Evolutionary conservation across 1,284 basidiomycete genomes (phyloP).

Genomic region (Veloporphyrellus conicus): DNA sequence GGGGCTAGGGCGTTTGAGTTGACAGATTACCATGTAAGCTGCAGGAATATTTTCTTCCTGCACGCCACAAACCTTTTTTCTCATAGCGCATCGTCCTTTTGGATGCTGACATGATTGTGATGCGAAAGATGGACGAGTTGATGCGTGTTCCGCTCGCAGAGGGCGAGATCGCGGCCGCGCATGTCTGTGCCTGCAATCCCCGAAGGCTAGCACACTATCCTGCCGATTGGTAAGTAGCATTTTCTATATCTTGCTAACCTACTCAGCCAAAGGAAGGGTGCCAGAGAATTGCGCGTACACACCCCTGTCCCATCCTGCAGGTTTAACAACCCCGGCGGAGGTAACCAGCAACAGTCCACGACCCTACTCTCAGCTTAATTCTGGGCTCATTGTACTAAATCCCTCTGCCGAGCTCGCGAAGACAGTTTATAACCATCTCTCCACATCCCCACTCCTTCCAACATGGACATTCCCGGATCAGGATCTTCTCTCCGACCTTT

Average conservation of each 20-base stretch:
- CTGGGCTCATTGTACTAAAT: slow-evolving; percentile 82
- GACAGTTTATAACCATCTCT: slow-evolving; percentile 57
- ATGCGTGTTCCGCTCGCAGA: slow-evolving; percentile 64
- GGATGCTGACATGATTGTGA: slow-evolving; percentile 89
- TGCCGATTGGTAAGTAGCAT: slow-evolving; percentile 68
- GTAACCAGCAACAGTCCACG: slow-evolving; percentile 56
- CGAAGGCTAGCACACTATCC: slow-evolving; percentile 82
- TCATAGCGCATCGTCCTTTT: slow-evolving; percentile 74
- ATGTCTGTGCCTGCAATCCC: slow-evolving; percentile 94
- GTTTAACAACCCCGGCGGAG: slow-evolving; percentile 43
- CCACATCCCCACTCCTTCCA: slow-evolving; percentile 63
- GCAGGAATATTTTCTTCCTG: slow-evolving; percentile 1
- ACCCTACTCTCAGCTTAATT: slow-evolving; percentile 80
- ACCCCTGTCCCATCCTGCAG: slow-evolving; percentile 51
- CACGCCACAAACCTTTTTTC: background rate
- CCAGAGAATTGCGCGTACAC: slow-evolving; percentile 87
- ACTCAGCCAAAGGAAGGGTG: slow-evolving; percentile 51
- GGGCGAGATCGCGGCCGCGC: slow-evolving; percentile 79
- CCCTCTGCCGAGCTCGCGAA: slow-evolving; percentile 60
- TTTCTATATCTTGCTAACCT: background rate
- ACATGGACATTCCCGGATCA: slow-evolving; percentile 88
- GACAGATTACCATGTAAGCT: slow-evolving; percentile 65
- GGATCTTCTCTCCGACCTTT: slow-evolving; percentile 81
- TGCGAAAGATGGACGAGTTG: slow-evolving; percentile 88
- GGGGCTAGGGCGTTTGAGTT: slow-evolving; percentile 67